Evolutionary conservation across 345 rosid species (phyloP).

Genomic region (Euphorbia pulcherrima): DNA sequence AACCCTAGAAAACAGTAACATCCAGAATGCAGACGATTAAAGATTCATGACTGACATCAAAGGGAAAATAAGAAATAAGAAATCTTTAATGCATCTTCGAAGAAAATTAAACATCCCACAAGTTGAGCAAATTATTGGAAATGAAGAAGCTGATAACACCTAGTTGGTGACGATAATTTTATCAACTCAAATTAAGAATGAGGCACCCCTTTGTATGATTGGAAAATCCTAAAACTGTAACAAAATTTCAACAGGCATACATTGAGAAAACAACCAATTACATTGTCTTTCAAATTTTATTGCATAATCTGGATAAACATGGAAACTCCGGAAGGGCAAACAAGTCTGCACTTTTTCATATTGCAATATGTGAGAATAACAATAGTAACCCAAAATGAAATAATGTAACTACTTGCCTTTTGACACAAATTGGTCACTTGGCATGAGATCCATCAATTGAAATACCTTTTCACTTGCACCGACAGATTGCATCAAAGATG

Average conservation of each 20-base stretch:
- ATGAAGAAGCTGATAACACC: neutral
- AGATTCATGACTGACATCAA: neutral
- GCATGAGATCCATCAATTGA: conserved; percentile 90
- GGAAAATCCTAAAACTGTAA: conserved; percentile 6
- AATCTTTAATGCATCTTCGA: neutral
- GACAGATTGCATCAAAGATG: conserved; percentile 88
- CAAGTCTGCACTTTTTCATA: conserved; percentile 10
- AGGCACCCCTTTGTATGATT: neutral
- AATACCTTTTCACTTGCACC: conserved; percentile 99
- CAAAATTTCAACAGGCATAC: neutral
- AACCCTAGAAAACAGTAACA: conserved; percentile 42
- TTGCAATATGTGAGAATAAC: conserved; percentile 8
- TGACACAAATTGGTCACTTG: conserved; percentile 68
- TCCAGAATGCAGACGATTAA: conserved; percentile 15
- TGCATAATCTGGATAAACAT: neutral
- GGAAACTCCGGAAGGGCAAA: neutral
- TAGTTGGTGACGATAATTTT: neutral
- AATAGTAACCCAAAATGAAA: conserved; percentile 10
- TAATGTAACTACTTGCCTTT: conserved; percentile 52
- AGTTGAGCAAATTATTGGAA: neutral
- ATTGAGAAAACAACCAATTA: neutral
- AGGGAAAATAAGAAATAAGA: neutral
- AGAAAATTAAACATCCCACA: neutral
- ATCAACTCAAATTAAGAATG: neutral
- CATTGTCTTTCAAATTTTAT: neutral